Conservation (phyloP, 2,329 filamentous ascomycete genomes). For the Pseudogymnoascus sp. region DNA sequence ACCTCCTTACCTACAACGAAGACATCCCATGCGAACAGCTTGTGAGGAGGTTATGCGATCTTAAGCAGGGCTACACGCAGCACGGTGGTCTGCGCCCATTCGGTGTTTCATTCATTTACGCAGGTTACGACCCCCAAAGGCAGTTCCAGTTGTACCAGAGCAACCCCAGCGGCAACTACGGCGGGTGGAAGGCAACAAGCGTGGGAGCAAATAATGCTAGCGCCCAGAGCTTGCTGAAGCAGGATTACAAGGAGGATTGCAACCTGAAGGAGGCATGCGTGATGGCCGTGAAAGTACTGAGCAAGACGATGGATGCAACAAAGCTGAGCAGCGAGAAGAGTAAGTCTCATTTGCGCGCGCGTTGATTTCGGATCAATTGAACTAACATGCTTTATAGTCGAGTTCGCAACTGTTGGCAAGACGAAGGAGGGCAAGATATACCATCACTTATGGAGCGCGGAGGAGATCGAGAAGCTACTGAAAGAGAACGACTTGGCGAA, state of each 20-base stretch:
- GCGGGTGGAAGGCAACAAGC: conserved; percentile 97
- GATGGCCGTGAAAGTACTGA: conserved; percentile 95
- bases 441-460: conserved; percentile 92
- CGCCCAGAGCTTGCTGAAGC: conserved; percentile 93
- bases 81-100: conserved; percentile 97
- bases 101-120: conserved; percentile 98
- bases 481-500: conserved; percentile 96
- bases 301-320: conserved; percentile 99
- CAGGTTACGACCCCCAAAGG: conserved; percentile 89
- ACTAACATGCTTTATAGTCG: conserved; percentile 52
- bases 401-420: conserved; percentile 96
- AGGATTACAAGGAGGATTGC: conserved; percentile 99
- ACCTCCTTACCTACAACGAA: conserved; percentile 99
- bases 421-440: conserved; percentile 95
- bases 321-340: conserved; percentile 99
- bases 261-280: conserved; percentile 92
- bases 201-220: conserved; percentile 97
- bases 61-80: conserved; percentile 99
- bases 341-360: conserved; percentile 40
- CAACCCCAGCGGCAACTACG: conserved; percentile 98
- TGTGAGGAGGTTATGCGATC: conserved; percentile 88
- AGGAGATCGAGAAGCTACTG: conserved; percentile 89
- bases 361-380: not conserved
- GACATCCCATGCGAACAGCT: conserved; percentile 99
- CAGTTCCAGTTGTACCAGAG: conserved; percentile 99